A percentile compares a stretch with the other conserved stretches of the same genome.
phyloP scores from a whole-genome alignment of 768 basidiomycete genomes.

The Dioszegia crocea region DNA sequence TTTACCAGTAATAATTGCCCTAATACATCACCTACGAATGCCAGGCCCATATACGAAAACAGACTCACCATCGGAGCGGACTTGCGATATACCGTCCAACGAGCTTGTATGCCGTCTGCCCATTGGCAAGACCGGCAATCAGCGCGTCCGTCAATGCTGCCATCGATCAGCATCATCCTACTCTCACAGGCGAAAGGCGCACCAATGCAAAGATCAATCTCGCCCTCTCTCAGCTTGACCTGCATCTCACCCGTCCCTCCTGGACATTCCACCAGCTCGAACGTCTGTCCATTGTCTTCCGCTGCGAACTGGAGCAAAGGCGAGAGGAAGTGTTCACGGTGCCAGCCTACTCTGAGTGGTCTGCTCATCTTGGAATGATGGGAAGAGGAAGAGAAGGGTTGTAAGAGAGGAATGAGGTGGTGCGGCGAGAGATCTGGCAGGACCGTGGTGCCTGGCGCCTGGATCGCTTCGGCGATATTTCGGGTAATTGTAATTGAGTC shows the following conservation, averaged over 20 bases:
- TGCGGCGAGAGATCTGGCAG: neutral
- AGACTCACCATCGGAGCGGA: constrained; percentile 72
- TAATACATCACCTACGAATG: constrained; percentile 11
- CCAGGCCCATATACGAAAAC: neutral
- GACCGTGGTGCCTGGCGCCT: too few relatives aligned
- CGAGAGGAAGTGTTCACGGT: constrained; percentile 70
- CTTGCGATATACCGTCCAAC: constrained; percentile 87
- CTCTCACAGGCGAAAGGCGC: neutral
- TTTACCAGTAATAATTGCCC: constrained; percentile 90
- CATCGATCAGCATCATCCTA: constrained; percentile 53
- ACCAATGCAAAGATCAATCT: constrained; percentile 45
- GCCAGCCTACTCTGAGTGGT: constrained; percentile 47
- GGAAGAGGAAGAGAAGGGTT: neutral
- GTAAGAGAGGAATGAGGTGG: neutral
- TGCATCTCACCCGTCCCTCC: constrained; percentile 53
- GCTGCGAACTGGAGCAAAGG: constrained; percentile 82
- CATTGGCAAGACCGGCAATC: constrained; percentile 88
- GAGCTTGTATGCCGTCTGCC: constrained; percentile 79
- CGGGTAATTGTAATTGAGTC: too few relatives aligned
- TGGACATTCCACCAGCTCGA: constrained; percentile 83
- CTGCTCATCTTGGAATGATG: neutral
- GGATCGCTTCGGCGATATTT: too few relatives aligned
- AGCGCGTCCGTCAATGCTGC: constrained; percentile 78
- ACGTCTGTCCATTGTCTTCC: constrained; percentile 63
- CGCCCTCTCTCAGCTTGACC: constrained; percentile 47